Evolutionary conservation across 2,329 filamentous ascomycete species (phyloP).

Genomic region (Leptographium radiaticola): DNA sequence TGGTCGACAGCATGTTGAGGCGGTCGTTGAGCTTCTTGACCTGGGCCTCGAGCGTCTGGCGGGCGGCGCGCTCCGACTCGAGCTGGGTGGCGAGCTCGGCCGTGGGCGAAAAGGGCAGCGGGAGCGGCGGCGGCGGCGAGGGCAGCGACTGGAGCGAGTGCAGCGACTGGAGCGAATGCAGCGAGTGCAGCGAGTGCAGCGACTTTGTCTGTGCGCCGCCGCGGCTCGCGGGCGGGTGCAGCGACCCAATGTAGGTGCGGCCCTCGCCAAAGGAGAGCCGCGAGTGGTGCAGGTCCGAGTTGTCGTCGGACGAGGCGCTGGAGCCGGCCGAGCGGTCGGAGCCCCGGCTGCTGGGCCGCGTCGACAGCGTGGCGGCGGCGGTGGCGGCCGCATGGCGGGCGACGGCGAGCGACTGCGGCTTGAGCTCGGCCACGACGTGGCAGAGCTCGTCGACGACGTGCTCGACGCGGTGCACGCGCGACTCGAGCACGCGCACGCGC

Average conservation of each 20-base stretch:
- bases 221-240: constrained; percentile 23
- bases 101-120: too few relatives aligned
- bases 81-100: constrained; percentile 37
- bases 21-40: constrained; percentile 39
- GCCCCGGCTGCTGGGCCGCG: constrained; percentile 23
- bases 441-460: constrained; percentile 36
- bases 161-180: too few relatives aligned
- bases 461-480: constrained; percentile 38
- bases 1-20: constrained; percentile 31
- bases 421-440: constrained; percentile 24
- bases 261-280: constrained; percentile 33
- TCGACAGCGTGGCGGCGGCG: constrained; percentile 12
- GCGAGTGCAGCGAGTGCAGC: too few relatives aligned
- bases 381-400: background rate
- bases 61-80: constrained; percentile 41
- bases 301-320: constrained; percentile 1
- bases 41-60: constrained; percentile 41
- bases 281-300: constrained; percentile 19
- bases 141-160: too few relatives aligned
- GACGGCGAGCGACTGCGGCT: background rate
- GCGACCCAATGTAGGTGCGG: constrained; percentile 30
- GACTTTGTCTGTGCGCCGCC: constrained; percentile 16
- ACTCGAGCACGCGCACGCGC: constrained; percentile 37
- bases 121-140: too few relatives aligned
- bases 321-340: constrained; percentile 21